phyloP scores from a whole-genome alignment of 805 yeast genomes.

The Ogataea siamensis region DNA sequence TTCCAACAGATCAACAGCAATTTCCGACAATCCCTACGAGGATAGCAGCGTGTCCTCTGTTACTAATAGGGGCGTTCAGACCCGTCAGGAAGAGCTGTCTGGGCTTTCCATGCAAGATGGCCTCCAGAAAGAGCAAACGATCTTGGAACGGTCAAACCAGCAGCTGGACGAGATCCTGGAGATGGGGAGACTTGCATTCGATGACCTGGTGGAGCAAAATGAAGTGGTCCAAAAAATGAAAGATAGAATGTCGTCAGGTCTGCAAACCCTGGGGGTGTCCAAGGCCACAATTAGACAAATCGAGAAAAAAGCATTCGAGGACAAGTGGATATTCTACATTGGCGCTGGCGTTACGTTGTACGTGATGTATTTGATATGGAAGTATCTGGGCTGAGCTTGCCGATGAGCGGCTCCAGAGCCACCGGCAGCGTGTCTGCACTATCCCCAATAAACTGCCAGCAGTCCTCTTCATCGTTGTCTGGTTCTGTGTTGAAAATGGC shows the following conservation, averaged over 20 bases:
- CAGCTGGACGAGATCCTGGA: conserved; percentile 88
- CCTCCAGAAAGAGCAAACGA: conserved; percentile 62
- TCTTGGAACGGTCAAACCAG: conserved; percentile 64
- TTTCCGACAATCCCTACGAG: conserved; percentile 50
- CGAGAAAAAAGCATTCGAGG: conserved; percentile 79
- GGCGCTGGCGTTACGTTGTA: conserved; percentile 62
- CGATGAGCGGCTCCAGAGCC: conserved; percentile 54
- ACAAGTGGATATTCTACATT: conserved; percentile 81
- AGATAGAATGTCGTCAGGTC: conserved; percentile 59
- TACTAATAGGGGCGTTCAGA: conserved; percentile 21
- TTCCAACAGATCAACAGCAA: conserved; percentile 27
- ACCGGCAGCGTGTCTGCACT: conserved; percentile 68
- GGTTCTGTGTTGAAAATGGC: conserved; percentile 80
- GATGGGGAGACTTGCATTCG: conserved; percentile 83
- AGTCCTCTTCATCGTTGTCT: conserved; percentile 35
- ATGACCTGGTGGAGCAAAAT: conserved; percentile 83
- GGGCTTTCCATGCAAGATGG: conserved; percentile 54
- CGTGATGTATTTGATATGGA: conserved; percentile 64
- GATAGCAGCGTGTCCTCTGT: conserved; percentile 23
- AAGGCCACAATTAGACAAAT: conserved; percentile 77
- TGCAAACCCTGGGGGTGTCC: conserved; percentile 83
- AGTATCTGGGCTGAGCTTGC: conserved; percentile 51
- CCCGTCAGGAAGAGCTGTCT: conserved; percentile 28
- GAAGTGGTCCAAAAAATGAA: conserved; percentile 64
- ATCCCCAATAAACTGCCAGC: conserved; percentile 79